Conservation (phyloP, 1,284 basidiomycete genomes). For the Tilletia horrida region DNA sequence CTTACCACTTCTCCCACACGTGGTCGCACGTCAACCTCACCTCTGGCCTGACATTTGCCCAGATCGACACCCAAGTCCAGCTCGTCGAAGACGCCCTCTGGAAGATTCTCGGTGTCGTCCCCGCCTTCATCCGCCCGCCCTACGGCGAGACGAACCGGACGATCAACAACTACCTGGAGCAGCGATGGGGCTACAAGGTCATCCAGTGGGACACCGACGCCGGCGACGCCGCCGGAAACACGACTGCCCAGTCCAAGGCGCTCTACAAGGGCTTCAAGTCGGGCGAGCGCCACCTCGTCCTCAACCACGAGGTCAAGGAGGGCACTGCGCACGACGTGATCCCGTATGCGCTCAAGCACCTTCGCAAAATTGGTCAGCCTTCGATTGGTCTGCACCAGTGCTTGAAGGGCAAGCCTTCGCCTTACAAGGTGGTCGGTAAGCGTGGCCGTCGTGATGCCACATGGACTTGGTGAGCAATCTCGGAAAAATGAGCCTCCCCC, state of each 20-base stretch:
- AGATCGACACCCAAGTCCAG: conserved; percentile 22
- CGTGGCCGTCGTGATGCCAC: conserved; percentile 1
- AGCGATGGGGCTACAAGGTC: conserved; percentile 19
- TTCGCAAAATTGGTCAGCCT: neutral
- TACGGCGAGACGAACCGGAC: conserved; percentile 17
- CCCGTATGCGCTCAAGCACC: conserved; percentile 17
- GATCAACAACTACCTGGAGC: neutral
- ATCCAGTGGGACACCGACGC: conserved; percentile 18
- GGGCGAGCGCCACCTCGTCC: conserved; percentile 20
- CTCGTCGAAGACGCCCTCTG: conserved; percentile 26
- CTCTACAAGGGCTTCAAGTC: conserved; percentile 18
- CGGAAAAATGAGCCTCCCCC: too few species aligned
- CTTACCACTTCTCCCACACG: conserved; percentile 22
- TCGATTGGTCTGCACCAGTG: conserved; percentile 11
- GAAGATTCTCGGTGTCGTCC: conserved; percentile 26
- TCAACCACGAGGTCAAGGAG: conserved; percentile 23
- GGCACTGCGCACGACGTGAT: conserved; percentile 18
- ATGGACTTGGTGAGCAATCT: too few species aligned
- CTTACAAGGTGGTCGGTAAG: conserved; percentile 21
- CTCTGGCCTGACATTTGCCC: conserved; percentile 5
- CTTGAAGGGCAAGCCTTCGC: conserved; percentile 17
- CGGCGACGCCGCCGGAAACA: conserved; percentile 16
- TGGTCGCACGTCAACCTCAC: conserved; percentile 22
- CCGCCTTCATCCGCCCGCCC: conserved; percentile 22
- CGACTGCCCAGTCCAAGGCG: conserved; percentile 6